Evolutionary conservation across 2,329 filamentous ascomycete genomes (phyloP).

Genomic region (Calonectria ilicicola): DNA sequence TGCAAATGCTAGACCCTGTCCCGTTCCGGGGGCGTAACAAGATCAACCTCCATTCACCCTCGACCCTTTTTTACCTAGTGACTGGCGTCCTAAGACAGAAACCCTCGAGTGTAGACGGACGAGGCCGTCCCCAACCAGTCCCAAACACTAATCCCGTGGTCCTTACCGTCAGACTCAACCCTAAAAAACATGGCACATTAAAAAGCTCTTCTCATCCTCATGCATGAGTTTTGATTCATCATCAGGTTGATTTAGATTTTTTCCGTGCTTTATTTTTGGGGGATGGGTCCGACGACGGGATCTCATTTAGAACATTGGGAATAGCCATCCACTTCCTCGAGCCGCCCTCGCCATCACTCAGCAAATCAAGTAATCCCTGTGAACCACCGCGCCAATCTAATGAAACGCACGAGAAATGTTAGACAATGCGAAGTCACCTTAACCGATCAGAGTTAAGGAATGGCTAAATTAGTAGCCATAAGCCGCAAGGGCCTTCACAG

Average conservation of each 20-base stretch:
- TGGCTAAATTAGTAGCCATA: conserved; percentile 83
- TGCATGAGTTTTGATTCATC: conserved; percentile 33
- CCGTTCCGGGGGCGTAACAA: conserved; percentile 46
- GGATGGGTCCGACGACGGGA: conserved; percentile 47
- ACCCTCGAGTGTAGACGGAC: conserved; percentile 10
- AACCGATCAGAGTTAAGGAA: conserved; percentile 44
- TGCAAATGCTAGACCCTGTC: conserved; percentile 51
- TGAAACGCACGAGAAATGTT: conserved; percentile 63
- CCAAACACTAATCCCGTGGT: neutral
- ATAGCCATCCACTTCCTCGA: conserved; percentile 48
- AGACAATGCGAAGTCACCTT: conserved; percentile 55
- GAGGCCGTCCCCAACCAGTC: conserved; percentile 18
- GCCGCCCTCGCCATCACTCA: conserved; percentile 58
- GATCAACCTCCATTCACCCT: conserved; percentile 43
- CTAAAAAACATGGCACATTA: conserved; percentile 30
- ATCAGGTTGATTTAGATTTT: conserved; percentile 46
- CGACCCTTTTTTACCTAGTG: conserved; percentile 34
- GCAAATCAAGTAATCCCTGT: conserved; percentile 64
- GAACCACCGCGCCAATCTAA: conserved; percentile 68
- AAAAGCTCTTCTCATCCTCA: conserved; percentile 38
- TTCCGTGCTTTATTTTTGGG: conserved; percentile 52
- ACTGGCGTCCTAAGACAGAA: conserved; percentile 42
- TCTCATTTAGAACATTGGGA: conserved; percentile 51
- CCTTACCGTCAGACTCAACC: conserved; percentile 1
- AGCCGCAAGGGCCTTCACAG: conserved; percentile 86